A percentile compares a stretch with the other conserved stretches of the same genome.
Evolutionary conservation across 768 basidiomycete species (phyloP).

Genomic region (Rhodotorula sphaerocarpa): DNA sequence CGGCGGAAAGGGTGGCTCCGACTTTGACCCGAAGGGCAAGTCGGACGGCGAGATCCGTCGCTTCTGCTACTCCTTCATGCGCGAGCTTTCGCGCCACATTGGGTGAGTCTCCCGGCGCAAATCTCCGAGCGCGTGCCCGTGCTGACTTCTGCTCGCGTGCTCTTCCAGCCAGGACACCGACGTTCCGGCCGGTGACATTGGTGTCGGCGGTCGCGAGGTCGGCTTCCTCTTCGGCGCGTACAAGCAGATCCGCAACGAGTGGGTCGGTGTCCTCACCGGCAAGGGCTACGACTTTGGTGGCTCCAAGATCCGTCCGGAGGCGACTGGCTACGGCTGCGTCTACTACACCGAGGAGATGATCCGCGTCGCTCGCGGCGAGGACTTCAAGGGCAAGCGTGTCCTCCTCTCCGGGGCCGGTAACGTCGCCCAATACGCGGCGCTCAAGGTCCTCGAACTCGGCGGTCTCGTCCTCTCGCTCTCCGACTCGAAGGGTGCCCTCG

Average conservation of each 20-base stretch:
- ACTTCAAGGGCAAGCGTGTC: constrained; percentile 48
- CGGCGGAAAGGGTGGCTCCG: constrained; percentile 68
- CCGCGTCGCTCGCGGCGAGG: constrained; percentile 52
- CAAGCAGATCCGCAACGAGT: constrained; percentile 66
- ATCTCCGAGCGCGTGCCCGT: no score
- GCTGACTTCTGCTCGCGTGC: no score
- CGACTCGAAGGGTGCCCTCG: constrained; percentile 64
- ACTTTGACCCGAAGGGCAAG: constrained; percentile 77
- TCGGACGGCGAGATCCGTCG: constrained; percentile 64
- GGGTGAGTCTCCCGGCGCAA: constrained; percentile 8
- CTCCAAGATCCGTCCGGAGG: constrained; percentile 65
- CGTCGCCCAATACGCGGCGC: constrained; percentile 63
- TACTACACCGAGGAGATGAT: constrained; percentile 66
- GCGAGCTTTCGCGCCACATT: constrained; percentile 63
- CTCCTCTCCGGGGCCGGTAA: constrained; percentile 57
- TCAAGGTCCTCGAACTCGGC: constrained; percentile 69
- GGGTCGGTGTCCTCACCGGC: constrained; percentile 56
- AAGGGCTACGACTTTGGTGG: constrained; percentile 41
- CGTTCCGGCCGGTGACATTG: constrained; percentile 66
- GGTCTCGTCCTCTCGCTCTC: constrained; percentile 63
- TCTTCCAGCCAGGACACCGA: constrained; percentile 61
- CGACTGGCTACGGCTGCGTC: constrained; percentile 49
- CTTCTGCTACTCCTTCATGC: constrained; percentile 66
- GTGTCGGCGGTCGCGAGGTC: constrained; percentile 66
- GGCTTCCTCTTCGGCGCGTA: constrained; percentile 71